Percentiles rank a stretch among this genome's conserved stretches.
phyloP scores from a whole-genome alignment of 257 asterid genomes.

The Nicotiana noctiflora region DNA sequence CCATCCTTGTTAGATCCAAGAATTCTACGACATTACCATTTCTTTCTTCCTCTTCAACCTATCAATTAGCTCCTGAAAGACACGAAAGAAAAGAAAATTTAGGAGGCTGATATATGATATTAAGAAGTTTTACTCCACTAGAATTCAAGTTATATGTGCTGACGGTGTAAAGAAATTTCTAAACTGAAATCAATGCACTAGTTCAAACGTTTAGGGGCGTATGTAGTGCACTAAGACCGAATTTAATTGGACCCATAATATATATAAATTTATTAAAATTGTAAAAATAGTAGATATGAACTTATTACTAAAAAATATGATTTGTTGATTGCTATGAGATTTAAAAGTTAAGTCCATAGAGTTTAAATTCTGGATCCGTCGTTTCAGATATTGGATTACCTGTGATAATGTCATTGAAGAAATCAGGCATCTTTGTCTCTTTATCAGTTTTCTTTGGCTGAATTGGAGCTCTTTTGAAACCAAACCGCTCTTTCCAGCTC shows the following conservation, averaged over 20 bases:
- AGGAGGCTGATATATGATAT: not conserved
- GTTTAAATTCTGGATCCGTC: no score
- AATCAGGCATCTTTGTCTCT: slow-evolving; percentile 4
- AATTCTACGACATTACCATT: not conserved
- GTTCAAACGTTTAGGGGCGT: not conserved
- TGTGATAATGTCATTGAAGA: slow-evolving; percentile 7
- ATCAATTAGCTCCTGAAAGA: not conserved
- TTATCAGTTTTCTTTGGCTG: slow-evolving; percentile 32
- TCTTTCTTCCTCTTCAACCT: not conserved
- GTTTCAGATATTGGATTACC: not conserved
- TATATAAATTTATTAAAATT: no score
- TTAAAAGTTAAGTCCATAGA: no score
- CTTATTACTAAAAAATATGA: no score
- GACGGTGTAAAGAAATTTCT: not conserved
- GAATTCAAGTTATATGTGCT: not conserved
- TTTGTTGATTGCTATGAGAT: no score
- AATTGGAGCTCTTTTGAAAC: slow-evolving; percentile 42
- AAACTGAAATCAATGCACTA: not conserved
- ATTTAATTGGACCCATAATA: no score
- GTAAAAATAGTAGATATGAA: no score
- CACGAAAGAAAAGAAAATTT: not conserved
- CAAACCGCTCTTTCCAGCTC: slow-evolving; percentile 70
- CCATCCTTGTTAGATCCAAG: slow-evolving; percentile 4
- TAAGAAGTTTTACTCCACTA: not conserved
- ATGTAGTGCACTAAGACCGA: no score